These are phyloP conservation scores for Geranomyces michiganensis DNA, from an alignment of 192 early-diverging fungal species.

Conservation along the genomic window DNA sequence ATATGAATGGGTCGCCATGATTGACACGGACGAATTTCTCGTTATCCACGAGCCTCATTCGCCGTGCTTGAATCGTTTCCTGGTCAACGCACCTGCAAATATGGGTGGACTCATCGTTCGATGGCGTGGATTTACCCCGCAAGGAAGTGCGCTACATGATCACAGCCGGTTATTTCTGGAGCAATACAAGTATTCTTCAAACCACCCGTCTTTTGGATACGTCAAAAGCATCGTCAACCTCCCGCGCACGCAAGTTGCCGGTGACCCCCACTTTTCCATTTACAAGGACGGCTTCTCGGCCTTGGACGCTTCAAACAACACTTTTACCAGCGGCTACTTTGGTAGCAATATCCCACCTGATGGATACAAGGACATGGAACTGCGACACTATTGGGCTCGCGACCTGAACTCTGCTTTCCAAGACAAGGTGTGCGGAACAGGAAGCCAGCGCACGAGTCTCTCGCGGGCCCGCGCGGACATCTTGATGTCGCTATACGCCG, in stretches of 20 bases:
- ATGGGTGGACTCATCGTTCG: slow-evolving; percentile 6
- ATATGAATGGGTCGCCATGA: slow-evolving; percentile 3
- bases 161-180: slow-evolving; percentile 4
- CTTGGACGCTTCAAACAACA: not conserved
- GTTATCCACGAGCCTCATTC: slow-evolving; percentile 12
- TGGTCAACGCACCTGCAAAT: not conserved
- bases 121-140: slow-evolving; percentile 9
- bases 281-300: not conserved
- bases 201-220: slow-evolving; percentile 4
- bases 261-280: not conserved
- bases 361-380: slow-evolving; percentile 7
- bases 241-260: not conserved
- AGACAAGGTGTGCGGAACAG: slow-evolving; percentile 1
- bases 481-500: not conserved
- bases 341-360: not conserved
- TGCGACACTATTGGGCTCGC: slow-evolving; percentile 5
- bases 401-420: not conserved
- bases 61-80: not conserved
- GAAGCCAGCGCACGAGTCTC: not conserved
- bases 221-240: slow-evolving; percentile 10
- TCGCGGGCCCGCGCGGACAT: not conserved
- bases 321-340: not conserved
- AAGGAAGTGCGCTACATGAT: not conserved
- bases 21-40: slow-evolving; percentile 14
- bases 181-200: not conserved